Percentiles rank a stretch among this genome's conserved stretches.
These are phyloP conservation scores for Xylariaceae sp. DNA, from an alignment of 2,329 filamentous ascomycete species.

Conservation along the genomic window DNA sequence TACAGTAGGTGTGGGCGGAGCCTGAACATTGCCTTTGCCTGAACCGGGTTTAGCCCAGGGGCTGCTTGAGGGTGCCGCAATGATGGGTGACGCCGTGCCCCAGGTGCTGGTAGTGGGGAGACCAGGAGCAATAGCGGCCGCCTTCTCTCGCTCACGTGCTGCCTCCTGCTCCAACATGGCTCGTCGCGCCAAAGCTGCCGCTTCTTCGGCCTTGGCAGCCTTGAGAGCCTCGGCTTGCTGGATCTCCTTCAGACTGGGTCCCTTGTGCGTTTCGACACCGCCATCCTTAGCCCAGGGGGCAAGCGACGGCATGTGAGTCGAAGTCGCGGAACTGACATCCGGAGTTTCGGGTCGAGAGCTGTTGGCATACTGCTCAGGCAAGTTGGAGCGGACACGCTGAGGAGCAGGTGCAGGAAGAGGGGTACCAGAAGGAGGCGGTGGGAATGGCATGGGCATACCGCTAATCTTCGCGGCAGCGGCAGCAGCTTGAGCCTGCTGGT, in stretches of 20 bases:
- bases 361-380: slow-evolving; percentile 63
- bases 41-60: slow-evolving; percentile 63
- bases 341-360: slow-evolving; percentile 75
- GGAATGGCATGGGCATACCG: slow-evolving; percentile 72
- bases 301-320: slow-evolving; percentile 59
- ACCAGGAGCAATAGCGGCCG: slow-evolving; percentile 61
- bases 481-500: slow-evolving; percentile 52
- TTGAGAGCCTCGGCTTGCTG: slow-evolving; percentile 93
- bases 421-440: slow-evolving; percentile 67
- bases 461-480: slow-evolving; percentile 52
- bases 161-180: slow-evolving; percentile 75
- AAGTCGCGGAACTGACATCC: slow-evolving; percentile 40
- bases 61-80: slow-evolving; percentile 46
- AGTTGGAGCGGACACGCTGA: slow-evolving; percentile 74
- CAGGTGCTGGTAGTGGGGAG: slow-evolving; percentile 86
- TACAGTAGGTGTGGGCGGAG: slow-evolving; percentile 31
- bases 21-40: slow-evolving; percentile 36
- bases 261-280: slow-evolving; percentile 64
- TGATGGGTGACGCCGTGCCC: slow-evolving; percentile 71
- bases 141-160: slow-evolving; percentile 56
- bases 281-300: slow-evolving; percentile 94
- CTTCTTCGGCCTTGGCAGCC: slow-evolving; percentile 81
- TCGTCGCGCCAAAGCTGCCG: slow-evolving; percentile 70
- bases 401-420: slow-evolving; percentile 85
- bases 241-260: slow-evolving; percentile 91